Evolutionary conservation across 257 asterid genomes (phyloP).

Genomic region (Solanum tarapatanum): DNA sequence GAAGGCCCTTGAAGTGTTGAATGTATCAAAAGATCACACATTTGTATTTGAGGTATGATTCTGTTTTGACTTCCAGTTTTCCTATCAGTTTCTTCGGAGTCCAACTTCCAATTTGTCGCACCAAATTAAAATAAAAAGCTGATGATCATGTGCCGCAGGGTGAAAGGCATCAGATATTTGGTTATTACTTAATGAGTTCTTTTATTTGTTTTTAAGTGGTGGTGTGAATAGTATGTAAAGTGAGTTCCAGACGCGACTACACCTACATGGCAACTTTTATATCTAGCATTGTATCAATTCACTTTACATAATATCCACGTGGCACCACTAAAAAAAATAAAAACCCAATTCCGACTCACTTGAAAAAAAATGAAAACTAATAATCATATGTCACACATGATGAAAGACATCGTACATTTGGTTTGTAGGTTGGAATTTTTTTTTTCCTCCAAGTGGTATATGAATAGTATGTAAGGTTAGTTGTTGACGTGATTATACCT

Average conservation of each 20-base stretch:
- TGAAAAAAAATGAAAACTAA: background rate
- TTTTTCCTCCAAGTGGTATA: background rate
- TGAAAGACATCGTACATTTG: background rate
- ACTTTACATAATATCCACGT: background rate
- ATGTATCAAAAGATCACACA: slow-evolving; percentile 75
- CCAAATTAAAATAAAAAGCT: background rate
- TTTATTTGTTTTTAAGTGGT: background rate
- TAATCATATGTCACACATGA: background rate
- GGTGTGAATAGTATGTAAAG: background rate
- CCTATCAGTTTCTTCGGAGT: background rate
- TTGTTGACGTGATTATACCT: background rate
- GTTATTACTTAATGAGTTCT: background rate
- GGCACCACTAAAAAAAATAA: background rate
- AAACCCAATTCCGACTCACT: background rate
- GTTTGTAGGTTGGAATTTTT: background rate
- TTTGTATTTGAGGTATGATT: slow-evolving; percentile 68
- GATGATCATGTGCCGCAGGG: background rate
- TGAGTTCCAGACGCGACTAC: background rate
- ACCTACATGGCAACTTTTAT: background rate
- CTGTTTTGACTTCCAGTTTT: background rate
- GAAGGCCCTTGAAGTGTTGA: slow-evolving; percentile 70
- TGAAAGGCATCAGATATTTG: background rate
- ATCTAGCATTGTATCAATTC: background rate
- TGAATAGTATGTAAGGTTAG: background rate
- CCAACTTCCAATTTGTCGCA: background rate